Evolutionary conservation across 2,329 filamentous ascomycete genomes (phyloP).

Genomic region (Penicillium sp.): DNA sequence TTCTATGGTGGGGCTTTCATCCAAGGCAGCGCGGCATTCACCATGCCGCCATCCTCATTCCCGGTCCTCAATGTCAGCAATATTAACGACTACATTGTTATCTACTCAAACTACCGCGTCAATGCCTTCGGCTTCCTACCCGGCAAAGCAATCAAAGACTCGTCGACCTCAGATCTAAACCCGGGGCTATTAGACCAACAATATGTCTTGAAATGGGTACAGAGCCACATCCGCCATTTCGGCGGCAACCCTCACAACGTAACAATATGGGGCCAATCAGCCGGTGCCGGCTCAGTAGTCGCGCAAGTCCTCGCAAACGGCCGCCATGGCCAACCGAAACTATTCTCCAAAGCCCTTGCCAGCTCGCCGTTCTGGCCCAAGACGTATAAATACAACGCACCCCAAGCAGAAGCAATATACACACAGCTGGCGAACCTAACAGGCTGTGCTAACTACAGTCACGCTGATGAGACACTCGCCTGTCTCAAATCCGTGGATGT

Average conservation of each 20-base stretch:
- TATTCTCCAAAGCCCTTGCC: slow-evolving; percentile 54
- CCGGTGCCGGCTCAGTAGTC: slow-evolving; percentile 50
- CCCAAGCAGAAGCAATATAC: slow-evolving; percentile 55
- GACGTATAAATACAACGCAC: slow-evolving; percentile 54
- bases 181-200: slow-evolving; percentile 55
- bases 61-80: slow-evolving; percentile 58
- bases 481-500: slow-evolving; percentile 58
- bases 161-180: slow-evolving; percentile 51
- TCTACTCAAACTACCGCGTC: slow-evolving; percentile 57
- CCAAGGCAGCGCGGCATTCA: slow-evolving; percentile 56
- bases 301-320: slow-evolving; percentile 50
- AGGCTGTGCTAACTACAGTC: slow-evolving; percentile 44
- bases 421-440: slow-evolving; percentile 48
- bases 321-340: slow-evolving; percentile 40
- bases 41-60: slow-evolving; percentile 57
- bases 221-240: slow-evolving; percentile 54
- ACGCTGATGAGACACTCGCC: slow-evolving; percentile 44
- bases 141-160: slow-evolving; percentile 48
- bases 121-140: slow-evolving; percentile 60
- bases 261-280: slow-evolving; percentile 57
- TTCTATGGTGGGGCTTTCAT: slow-evolving; percentile 65
- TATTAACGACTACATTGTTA: slow-evolving; percentile 53
- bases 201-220: slow-evolving; percentile 55
- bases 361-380: slow-evolving; percentile 61
- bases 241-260: slow-evolving; percentile 55